phyloP scores from a whole-genome alignment of 2,329 filamentous ascomycete genomes.

The Monosporascus sp. region DNA sequence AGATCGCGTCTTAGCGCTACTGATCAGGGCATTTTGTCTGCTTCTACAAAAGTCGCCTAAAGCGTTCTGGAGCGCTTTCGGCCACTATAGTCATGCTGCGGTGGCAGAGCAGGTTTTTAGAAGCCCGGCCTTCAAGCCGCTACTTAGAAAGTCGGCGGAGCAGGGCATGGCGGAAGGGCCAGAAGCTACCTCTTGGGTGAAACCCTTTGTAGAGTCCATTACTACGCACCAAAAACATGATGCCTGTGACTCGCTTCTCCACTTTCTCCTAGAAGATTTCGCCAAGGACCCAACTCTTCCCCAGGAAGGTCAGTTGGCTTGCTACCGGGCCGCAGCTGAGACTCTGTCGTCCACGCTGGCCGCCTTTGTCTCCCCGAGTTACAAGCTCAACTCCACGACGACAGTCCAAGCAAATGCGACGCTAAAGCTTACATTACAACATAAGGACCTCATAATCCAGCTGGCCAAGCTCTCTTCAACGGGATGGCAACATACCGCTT shows the following conservation, averaged over 20 bases:
- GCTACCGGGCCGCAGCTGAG: constrained; percentile 60
- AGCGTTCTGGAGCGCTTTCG: constrained; percentile 85
- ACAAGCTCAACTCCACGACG: constrained; percentile 43
- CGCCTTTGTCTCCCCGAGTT: constrained; percentile 46
- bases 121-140: constrained; percentile 59
- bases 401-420: constrained; percentile 60
- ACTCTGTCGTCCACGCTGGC: constrained; percentile 52
- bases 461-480: constrained; percentile 44
- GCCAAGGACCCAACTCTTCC: constrained; percentile 50
- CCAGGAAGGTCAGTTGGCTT: constrained; percentile 53
- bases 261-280: constrained; percentile 65
- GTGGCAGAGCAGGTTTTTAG: constrained; percentile 81
- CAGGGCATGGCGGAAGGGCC: constrained; percentile 50
- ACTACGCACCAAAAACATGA: constrained; percentile 70
- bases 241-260: constrained; percentile 72
- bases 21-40: constrained; percentile 64
- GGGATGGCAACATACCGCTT: constrained; percentile 43
- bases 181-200: constrained; percentile 72
- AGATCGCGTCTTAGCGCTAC: constrained; percentile 57
- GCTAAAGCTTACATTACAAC: constrained; percentile 59
- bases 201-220: constrained; percentile 71
- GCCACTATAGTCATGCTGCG: constrained; percentile 70
- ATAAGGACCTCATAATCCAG: constrained; percentile 54
- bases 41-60: constrained; percentile 71
- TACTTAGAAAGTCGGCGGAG: constrained; percentile 57